Evolutionary conservation across 2,329 filamentous ascomycete genomes (phyloP).

Genomic region (Hymenoscyphus occultus): DNA sequence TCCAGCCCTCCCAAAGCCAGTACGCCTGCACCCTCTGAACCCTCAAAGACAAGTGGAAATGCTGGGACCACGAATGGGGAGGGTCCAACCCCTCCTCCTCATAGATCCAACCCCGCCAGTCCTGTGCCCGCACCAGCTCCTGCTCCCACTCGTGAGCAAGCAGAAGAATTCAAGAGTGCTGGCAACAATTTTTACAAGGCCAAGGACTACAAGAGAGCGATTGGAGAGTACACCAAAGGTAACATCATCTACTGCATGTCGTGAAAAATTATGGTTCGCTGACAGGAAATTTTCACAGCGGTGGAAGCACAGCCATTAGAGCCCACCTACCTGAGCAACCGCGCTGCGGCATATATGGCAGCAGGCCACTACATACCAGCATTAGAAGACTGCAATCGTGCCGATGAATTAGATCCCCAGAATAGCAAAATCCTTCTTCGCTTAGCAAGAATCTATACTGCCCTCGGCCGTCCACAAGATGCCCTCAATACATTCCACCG

Average conservation of each 20-base stretch:
- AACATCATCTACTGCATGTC: conserved; percentile 23
- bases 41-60: conserved; percentile 45
- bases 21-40: conserved; percentile 41
- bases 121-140: conserved; percentile 46
- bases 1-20: neutral
- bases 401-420: conserved; percentile 77
- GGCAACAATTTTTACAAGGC: conserved; percentile 98
- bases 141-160: conserved; percentile 57
- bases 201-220: conserved; percentile 81
- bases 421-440: conserved; percentile 88
- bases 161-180: conserved; percentile 85
- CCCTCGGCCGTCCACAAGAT: conserved; percentile 80
- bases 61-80: conserved; percentile 38
- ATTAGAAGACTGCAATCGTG: conserved; percentile 79
- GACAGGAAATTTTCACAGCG: conserved; percentile 51
- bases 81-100: conserved; percentile 68
- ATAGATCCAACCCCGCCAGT: conserved; percentile 62
- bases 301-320: conserved; percentile 84
- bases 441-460: conserved; percentile 85
- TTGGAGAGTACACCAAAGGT: conserved; percentile 96
- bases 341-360: conserved; percentile 90
- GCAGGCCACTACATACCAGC: conserved; percentile 76
- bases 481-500: conserved; percentile 78
- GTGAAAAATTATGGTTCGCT: conserved; percentile 14
- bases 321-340: conserved; percentile 88